Percentiles rank a stretch among this genome's conserved stretches.
Conservation (phyloP, 176 grass and related monocot genomes). For the Tillandsia leiboldiana region DNA sequence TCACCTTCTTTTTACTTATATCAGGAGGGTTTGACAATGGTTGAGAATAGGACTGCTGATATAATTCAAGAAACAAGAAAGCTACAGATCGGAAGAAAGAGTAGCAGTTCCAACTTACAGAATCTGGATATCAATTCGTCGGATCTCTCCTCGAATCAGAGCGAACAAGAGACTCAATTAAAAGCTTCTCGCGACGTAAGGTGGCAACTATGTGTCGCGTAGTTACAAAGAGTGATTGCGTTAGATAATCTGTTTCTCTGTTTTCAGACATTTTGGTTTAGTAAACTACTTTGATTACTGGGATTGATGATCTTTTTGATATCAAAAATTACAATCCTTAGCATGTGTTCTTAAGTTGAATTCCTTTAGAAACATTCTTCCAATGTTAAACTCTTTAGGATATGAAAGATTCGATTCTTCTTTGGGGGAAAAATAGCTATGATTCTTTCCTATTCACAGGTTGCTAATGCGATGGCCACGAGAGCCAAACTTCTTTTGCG, state of each 20-base stretch:
- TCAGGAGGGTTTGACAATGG: slow-evolving; percentile 49
- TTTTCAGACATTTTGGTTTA: too few relatives aligned
- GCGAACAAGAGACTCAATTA: slow-evolving; percentile 56
- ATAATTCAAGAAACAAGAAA: slow-evolving; percentile 34
- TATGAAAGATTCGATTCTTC: too few relatives aligned
- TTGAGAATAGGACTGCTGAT: slow-evolving; percentile 21
- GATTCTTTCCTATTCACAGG: slow-evolving; percentile 23
- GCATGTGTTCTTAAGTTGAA: too few relatives aligned
- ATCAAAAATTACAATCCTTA: too few relatives aligned
- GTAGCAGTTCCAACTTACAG: slow-evolving; percentile 39
- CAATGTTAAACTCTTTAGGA: too few relatives aligned
- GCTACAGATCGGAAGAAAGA: slow-evolving; percentile 66
- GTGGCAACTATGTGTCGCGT: slow-evolving; percentile 8
- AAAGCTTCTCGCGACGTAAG: slow-evolving; percentile 96
- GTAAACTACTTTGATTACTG: too few relatives aligned
- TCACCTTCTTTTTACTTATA: not conserved
- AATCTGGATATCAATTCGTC: slow-evolving; percentile 4
- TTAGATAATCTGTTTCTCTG: too few relatives aligned
- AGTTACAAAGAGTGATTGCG: not conserved
- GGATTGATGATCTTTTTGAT: too few relatives aligned
- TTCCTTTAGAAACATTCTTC: too few relatives aligned
- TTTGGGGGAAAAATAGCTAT: not conserved
- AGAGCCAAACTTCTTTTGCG: slow-evolving; percentile 84
- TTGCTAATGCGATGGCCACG: slow-evolving; percentile 82
- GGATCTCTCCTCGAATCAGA: slow-evolving; percentile 24